Conservation (phyloP, 1,284 basidiomycete species). For the Neonothopanus nambi region DNA sequence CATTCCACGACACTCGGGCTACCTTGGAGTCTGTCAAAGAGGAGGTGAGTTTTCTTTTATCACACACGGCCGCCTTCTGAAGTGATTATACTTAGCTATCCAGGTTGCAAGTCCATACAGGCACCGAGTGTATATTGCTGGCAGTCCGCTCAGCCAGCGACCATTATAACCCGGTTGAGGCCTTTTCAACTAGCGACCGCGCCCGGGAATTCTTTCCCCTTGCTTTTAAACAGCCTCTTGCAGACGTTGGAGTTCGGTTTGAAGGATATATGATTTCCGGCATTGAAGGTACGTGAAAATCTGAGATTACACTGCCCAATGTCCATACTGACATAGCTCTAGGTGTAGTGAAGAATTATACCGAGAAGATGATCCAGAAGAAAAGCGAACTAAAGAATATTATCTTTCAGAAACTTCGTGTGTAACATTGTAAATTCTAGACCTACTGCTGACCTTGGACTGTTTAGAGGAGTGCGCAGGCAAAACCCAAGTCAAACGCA, state of each 20-base stretch:
- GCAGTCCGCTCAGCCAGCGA: conserved; percentile 1
- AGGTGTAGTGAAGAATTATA: conserved; percentile 4
- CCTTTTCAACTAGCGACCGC: conserved; percentile 9
- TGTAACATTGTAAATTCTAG: neutral
- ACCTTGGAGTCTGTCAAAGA: conserved; percentile 6
- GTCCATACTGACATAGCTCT: no score
- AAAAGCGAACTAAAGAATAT: conserved; percentile 3
- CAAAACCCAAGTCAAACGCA: neutral
- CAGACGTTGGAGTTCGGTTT: conserved; percentile 7
- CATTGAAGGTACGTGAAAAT: no score
- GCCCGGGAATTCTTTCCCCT: conserved; percentile 13
- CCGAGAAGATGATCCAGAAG: neutral
- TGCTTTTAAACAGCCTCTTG: conserved; percentile 1
- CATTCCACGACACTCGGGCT: conserved; percentile 13
- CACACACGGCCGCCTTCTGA: neutral
- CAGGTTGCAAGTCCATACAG: conserved; percentile 13
- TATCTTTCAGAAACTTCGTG: conserved; percentile 8
- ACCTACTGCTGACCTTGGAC: neutral
- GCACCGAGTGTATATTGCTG: conserved; percentile 11
- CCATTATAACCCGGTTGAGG: conserved; percentile 2
- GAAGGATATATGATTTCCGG: conserved; percentile 15
- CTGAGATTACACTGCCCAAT: no score
- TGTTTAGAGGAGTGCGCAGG: neutral
- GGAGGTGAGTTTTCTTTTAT: neutral
- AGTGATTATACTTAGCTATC: conserved; percentile 7